Conservation (phyloP, 2,329 filamentous ascomycete species). For the Pochonia chlamydosporia region DNA sequence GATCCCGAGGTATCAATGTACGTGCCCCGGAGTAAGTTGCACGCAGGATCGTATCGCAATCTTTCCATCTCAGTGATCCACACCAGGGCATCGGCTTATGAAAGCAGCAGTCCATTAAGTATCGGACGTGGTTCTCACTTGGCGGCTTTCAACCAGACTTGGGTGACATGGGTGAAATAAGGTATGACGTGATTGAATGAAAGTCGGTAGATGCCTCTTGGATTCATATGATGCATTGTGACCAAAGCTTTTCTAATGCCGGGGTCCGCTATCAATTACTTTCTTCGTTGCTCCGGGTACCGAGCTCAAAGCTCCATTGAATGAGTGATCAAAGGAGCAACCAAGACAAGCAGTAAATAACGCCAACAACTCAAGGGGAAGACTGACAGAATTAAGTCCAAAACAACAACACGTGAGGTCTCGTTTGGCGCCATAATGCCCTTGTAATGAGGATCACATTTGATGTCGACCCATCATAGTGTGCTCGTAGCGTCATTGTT, state of each 20-base stretch:
- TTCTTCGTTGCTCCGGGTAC: background rate
- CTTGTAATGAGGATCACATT: background rate
- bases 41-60: too few species aligned
- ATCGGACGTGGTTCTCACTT: too few species aligned
- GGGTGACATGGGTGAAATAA: too few species aligned
- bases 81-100: too few species aligned
- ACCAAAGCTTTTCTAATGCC: background rate
- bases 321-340: background rate
- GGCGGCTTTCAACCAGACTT: too few species aligned
- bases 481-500: constrained; percentile 2
- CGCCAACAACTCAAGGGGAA: background rate
- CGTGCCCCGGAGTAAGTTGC: too few species aligned
- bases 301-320: background rate
- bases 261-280: too few species aligned
- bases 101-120: too few species aligned
- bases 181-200: too few species aligned
- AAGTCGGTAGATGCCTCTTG: background rate
- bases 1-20: too few species aligned
- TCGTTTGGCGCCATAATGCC: background rate
- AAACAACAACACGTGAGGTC: background rate
- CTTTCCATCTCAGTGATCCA: too few species aligned
- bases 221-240: too few species aligned
- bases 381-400: background rate
- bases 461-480: background rate
- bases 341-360: background rate